Base-by-base conservation (phyloP, 768 basidiomycete species). In the Leucosporidium yakuticum region DNA sequence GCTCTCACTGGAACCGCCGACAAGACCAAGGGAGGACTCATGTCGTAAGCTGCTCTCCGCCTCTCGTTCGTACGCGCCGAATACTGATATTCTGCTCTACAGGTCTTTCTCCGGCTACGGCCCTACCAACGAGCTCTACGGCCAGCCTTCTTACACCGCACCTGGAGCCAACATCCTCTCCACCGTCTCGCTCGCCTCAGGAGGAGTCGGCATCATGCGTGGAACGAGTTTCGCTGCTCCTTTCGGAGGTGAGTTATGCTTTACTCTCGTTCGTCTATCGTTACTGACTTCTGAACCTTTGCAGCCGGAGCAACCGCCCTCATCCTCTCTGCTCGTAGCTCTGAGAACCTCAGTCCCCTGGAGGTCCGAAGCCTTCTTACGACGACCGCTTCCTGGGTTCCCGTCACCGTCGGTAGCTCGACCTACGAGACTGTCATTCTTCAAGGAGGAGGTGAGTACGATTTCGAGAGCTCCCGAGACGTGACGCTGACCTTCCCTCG, bases 121-220 rank as follows among this genome's bases (percentile, higher is more conserved):
- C 1, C 86, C 86, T 0, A 81, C 84, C 23, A 83, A 86, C 74
- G 85, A 87, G 73, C 80, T 85, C 74, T 82, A 79, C 34, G 54
- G 49, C n/a, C 50, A 63, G 56, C 70, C 69, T 21, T 62, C 70
- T 2, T 25, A 71, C 50, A 63, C 69, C n/a, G 69, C 71, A 1
- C 74, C 74, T 25, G 70, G 71, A 7, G 51, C 60, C 20, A 63
- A 69, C 62, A 74, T 74, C 50, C 60, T 74, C 12, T 68, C 69
- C 34, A 74, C 74, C 14, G 51, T 67, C 25, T 69, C 69, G 17
- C 21, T 50, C 31, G 50, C 23, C 25, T 47, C 56, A 20, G 73
- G 73, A 44, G 65, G 70, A 51, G 60, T 64, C 34, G 65, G 57
- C 2, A 64, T 75, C 60, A 50, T 71, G 57, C 60, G 62, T 5